Percentiles rank a stretch among this genome's conserved stretches.
Conservation (phyloP, 345 rosid species). For the Abelmoschus esculentus region DNA sequence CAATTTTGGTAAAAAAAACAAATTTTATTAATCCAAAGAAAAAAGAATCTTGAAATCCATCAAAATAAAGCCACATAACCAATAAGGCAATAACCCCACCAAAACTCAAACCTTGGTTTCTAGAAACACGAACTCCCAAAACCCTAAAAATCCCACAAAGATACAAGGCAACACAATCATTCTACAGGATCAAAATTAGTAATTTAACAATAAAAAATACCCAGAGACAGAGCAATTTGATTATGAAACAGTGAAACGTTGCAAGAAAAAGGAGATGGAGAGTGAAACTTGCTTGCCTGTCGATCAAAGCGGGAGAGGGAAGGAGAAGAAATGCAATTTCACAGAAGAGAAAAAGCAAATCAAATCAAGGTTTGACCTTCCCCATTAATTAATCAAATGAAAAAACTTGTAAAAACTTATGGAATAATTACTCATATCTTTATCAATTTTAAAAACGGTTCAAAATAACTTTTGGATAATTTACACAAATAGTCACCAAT, state of each 20-base stretch:
- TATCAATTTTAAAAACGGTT: too few relatives aligned
- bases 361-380: not conserved
- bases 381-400: not conserved
- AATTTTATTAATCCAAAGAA: not conserved
- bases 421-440: too few relatives aligned
- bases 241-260: not conserved
- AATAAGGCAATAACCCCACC: not conserved
- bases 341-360: too few relatives aligned
- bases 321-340: not conserved
- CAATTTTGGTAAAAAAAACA: too few relatives aligned
- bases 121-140: not conserved
- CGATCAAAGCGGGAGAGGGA: not conserved
- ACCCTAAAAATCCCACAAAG: not conserved
- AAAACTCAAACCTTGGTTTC: slow-evolving; percentile 5
- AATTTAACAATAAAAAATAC: not conserved
- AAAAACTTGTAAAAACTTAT: too few relatives aligned
- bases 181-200: not conserved
- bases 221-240: not conserved
- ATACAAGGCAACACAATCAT: not conserved
- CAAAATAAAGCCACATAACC: not conserved
- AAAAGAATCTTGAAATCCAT: not conserved
- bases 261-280: not conserved
- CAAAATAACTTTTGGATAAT: too few relatives aligned
- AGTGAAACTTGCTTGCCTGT: not conserved
- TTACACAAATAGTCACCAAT: too few relatives aligned